Evolutionary conservation across 768 basidiomycete species (phyloP).

Genomic region (Hirschioporus abietinus): DNA sequence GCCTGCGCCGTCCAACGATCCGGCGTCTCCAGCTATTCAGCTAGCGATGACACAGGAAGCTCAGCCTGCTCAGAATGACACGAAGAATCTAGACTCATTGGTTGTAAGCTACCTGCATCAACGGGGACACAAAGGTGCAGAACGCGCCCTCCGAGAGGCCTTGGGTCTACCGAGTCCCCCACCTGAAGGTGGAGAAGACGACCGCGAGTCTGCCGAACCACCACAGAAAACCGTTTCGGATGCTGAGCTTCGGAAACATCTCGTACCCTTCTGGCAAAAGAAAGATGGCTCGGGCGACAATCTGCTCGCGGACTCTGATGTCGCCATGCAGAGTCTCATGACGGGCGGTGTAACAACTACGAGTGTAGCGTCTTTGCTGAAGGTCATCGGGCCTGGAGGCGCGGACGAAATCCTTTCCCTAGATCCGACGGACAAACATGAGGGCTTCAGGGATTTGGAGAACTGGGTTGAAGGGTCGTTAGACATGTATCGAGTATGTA

Average conservation of each 20-base stretch:
- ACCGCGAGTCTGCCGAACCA: conserved; percentile 26
- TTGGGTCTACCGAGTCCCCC: conserved; percentile 23
- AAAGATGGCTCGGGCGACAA: conserved; percentile 65
- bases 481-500: conserved; percentile 81
- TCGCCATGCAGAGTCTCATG: conserved; percentile 61
- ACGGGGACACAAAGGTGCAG: conserved; percentile 41
- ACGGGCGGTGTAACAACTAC: conserved; percentile 65
- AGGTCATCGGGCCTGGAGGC: conserved; percentile 68
- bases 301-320: conserved; percentile 58
- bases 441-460: conserved; percentile 81
- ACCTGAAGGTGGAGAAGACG: conserved; percentile 24
- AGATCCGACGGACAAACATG: conserved; percentile 81
- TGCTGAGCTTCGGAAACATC: conserved; percentile 52
- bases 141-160: conserved; percentile 36
- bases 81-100: conserved; percentile 34
- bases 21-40: conserved; percentile 31
- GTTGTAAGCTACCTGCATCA: conserved; percentile 45
- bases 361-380: conserved; percentile 62
- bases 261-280: conserved; percentile 66
- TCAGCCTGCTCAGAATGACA: conserved; percentile 24
- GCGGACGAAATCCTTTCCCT: conserved; percentile 77
- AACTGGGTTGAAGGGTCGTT: conserved; percentile 87
- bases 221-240: conserved; percentile 24
- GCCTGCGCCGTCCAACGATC: conserved; percentile 41
- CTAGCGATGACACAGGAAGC: conserved; percentile 36